Evolutionary conservation across 345 rosid species (phyloP).

Genomic region (Melastoma malabathricum): DNA sequence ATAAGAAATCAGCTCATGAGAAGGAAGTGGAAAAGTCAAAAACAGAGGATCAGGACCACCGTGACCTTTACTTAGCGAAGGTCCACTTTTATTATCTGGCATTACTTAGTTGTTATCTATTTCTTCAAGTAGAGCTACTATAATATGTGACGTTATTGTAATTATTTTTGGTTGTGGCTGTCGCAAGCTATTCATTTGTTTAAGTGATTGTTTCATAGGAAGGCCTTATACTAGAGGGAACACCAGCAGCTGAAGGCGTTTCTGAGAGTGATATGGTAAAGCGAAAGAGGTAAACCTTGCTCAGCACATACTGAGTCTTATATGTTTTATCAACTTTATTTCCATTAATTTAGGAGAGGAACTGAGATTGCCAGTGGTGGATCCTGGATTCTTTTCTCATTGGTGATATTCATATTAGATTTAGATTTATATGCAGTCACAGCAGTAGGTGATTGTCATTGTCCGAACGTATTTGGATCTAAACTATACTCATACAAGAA

Average conservation of each 20-base stretch:
- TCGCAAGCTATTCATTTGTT: no score
- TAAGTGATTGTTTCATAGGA: slow-evolving; percentile 34
- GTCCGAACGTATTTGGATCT: no score
- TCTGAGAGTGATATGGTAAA: slow-evolving; percentile 67
- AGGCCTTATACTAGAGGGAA: slow-evolving; percentile 75
- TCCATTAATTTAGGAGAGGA: neutral
- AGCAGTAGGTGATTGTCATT: no score
- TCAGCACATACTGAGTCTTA: neutral
- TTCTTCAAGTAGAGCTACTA: no score
- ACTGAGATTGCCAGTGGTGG: no score
- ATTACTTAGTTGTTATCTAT: neutral
- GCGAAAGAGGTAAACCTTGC: slow-evolving; percentile 36
- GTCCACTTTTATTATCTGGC: slow-evolving; percentile 17
- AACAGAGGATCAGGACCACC: slow-evolving; percentile 54
- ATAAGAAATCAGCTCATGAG: slow-evolving; percentile 62
- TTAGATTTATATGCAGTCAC: no score
- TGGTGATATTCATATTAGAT: no score
- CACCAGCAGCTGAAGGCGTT: slow-evolving; percentile 83
- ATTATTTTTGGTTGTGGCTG: no score
- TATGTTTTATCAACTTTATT: neutral
- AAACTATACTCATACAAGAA: no score
- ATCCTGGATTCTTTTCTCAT: no score
- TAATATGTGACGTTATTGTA: no score
- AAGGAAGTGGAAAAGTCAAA: slow-evolving; percentile 64
- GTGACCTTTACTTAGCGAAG: slow-evolving; percentile 81